Evolutionary conservation across 73 alveolate genomes (phyloP), one percentile per base, ranked within the genome.

Genomic region (Symbiodinium pilosum): DNA sequence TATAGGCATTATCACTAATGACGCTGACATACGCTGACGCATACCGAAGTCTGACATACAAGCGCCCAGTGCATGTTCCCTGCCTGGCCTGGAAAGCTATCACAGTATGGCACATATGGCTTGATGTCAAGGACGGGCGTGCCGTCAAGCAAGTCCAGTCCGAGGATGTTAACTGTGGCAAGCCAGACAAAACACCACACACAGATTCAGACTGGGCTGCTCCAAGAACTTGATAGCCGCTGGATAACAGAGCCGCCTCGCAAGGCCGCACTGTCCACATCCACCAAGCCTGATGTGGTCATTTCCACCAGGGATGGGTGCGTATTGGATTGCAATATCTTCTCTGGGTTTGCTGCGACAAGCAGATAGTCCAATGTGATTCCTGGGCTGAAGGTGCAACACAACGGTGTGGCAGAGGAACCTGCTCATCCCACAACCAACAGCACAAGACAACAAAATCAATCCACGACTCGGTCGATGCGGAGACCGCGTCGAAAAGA

Each of bases 61-160:
- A n/a, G n/a, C n/a, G n/a, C n/a, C n/a, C n/a, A n/a, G n/a, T n/a
- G n/a, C n/a, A n/a, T n/a, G n/a, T n/a, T n/a, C n/a, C n/a, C n/a
- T n/a, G n/a, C 41, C 47, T 16, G 54, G 75, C 96, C 96, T 89
- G 96, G 77, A 32, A 89, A 89, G 87, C 96, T 89, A 54, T 89
- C 96, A 34, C 96, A 89, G 40, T 89, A 89, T 1, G 96, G 96
- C 51, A 43, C 96, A 52, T 89, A 89, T 1, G 96, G 96, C 87
- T 89, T 89, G 73, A 89, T 43, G 87, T 89, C 96, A 3, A 89
- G 87, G 77, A 89, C 96, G 30, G 96, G 96, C 30, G 96, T 89
- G 87, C 96, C 96, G n/a, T 89, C 96, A 52, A 89, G 75, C 52
- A 89, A 68, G 41, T 89, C 96, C 47, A 89, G 87, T 26, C 96